These are phyloP conservation scores for Heritiera littoralis DNA, from an alignment of 345 rosid genomes.

Conservation along the genomic window DNA sequence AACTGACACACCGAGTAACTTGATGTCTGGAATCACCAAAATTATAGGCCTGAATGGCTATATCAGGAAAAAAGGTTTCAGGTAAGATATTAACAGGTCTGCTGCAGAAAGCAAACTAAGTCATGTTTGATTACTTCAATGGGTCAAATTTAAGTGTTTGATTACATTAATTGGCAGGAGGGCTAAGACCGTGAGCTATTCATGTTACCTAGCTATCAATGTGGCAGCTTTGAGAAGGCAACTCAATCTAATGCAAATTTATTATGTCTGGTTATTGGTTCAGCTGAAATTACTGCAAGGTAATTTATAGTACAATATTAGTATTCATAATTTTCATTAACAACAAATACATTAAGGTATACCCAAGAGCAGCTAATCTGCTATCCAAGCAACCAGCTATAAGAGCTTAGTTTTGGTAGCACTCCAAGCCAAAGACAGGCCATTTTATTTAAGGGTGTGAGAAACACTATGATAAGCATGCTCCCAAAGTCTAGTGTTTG, in stretches of 20 bases:
- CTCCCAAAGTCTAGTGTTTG: constrained; percentile 25
- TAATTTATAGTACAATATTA: background rate
- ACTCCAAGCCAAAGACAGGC: constrained; percentile 12
- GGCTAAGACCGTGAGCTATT: background rate
- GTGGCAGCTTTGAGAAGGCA: background rate
- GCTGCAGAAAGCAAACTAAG: background rate
- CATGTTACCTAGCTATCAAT: too few relatives aligned
- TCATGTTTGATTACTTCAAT: background rate
- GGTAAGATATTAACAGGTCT: background rate
- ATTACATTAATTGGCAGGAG: background rate
- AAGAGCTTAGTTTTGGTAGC: constrained; percentile 6
- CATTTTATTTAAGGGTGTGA: constrained; percentile 35
- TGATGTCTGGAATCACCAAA: background rate
- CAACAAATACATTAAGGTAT: background rate
- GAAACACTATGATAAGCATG: background rate
- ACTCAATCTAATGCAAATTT: background rate
- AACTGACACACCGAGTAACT: background rate
- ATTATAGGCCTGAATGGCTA: background rate
- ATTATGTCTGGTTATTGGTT: background rate
- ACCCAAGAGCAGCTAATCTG: background rate
- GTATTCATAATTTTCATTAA: background rate
- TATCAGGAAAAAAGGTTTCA: background rate
- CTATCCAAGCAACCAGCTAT: background rate
- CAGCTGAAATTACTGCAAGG: background rate
- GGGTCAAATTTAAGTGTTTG: background rate